These are phyloP conservation scores for Trametes maxima DNA, from an alignment of 768 basidiomycete species.

Conservation along the genomic window DNA sequence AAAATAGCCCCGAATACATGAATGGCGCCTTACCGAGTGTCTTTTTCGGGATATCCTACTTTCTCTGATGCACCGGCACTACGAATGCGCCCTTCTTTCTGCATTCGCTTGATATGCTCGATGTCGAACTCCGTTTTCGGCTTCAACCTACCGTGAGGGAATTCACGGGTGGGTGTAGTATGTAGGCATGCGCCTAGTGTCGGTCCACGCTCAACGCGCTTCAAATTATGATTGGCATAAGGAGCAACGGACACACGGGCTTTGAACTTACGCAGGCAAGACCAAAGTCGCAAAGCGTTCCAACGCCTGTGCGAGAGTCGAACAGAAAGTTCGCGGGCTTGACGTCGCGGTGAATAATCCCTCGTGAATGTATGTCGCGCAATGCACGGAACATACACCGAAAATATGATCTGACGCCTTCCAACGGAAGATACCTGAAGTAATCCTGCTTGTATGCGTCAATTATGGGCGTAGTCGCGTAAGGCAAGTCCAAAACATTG, in stretches of 20 bases:
- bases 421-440: conserved; percentile 71
- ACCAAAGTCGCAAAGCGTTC: conserved; percentile 93
- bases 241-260: not conserved
- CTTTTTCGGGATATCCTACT: conserved; percentile 79
- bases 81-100: conserved; percentile 61
- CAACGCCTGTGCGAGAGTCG: conserved; percentile 79
- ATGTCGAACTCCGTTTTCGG: conserved; percentile 47
- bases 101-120: conserved; percentile 54
- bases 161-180: conserved; percentile 56
- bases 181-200: conserved; percentile 73
- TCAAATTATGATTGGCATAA: conserved; percentile 3
- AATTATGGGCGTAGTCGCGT: conserved; percentile 25
- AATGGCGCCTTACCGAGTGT: conserved; percentile 54
- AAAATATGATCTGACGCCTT: conserved; percentile 83
- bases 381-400: conserved; percentile 89
- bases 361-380: conserved; percentile 82
- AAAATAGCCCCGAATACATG: not conserved
- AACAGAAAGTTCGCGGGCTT: conserved; percentile 98
- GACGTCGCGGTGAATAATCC: conserved; percentile 94
- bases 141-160: conserved; percentile 70
- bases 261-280: conserved; percentile 77
- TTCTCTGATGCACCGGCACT: conserved; percentile 58
- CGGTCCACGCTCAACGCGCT: conserved; percentile 60
- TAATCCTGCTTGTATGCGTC: conserved; percentile 58
- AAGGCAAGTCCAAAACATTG: not conserved